Evolutionary conservation across 257 asterid genomes (phyloP).

Genomic region (Lantana camara): DNA sequence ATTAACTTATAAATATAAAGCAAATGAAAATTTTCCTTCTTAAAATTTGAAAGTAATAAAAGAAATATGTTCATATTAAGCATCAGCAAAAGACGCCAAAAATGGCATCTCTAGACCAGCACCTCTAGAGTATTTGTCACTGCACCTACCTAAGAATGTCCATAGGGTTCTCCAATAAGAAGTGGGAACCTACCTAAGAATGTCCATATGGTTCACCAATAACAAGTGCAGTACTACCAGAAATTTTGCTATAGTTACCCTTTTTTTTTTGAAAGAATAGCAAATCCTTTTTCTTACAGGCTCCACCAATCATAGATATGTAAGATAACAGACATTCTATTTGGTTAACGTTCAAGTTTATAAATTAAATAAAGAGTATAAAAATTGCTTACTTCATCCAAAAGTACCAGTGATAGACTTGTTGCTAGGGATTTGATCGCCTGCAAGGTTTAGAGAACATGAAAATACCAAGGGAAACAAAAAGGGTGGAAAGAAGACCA

Average conservation of each 20-base stretch:
- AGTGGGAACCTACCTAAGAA: too few species aligned
- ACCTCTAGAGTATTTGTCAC: constrained; percentile 99
- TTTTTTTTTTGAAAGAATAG: constrained; percentile 8
- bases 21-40: too few species aligned
- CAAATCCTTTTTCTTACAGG: constrained; percentile 4
- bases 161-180: too few species aligned
- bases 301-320: not conserved
- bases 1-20: too few species aligned
- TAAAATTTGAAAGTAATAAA: too few species aligned
- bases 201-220: constrained; percentile 6
- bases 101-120: constrained; percentile 96
- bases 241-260: constrained; percentile 1
- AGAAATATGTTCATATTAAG: too few species aligned
- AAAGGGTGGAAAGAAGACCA: constrained; percentile 18
- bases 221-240: constrained; percentile 20
- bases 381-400: constrained; percentile 78
- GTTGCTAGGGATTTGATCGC: constrained; percentile 81
- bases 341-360: constrained; percentile 14
- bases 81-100: constrained; percentile 88
- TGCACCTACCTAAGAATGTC: constrained; percentile 79
- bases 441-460: constrained; percentile 51
- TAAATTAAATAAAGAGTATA: constrained; percentile 6
- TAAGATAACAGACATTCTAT: not conserved
- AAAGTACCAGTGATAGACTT: constrained; percentile 71
- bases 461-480: constrained; percentile 26